Percentiles rank a stretch among this genome's conserved stretches.
These are phyloP conservation scores for Backusella parvicylindrica DNA, from an alignment of 192 early-diverging fungal genomes.

Conservation along the genomic window DNA sequence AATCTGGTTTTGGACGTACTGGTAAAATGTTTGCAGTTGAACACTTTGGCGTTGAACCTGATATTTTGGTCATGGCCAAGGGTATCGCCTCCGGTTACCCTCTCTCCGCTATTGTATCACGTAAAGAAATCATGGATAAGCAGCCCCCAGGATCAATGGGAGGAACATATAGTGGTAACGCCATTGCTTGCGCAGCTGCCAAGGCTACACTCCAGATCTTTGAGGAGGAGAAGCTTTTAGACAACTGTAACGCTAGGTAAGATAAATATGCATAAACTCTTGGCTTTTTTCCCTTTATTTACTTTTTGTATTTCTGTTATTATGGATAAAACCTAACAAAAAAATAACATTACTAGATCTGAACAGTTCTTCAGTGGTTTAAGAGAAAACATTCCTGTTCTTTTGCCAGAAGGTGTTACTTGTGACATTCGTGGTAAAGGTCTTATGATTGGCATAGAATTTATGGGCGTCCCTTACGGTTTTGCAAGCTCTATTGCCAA, in stretches of 20 bases:
- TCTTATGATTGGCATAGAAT: slow-evolving; percentile 45
- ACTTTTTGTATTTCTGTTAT: background rate
- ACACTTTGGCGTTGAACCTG: slow-evolving; percentile 33
- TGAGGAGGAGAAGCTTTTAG: slow-evolving; percentile 38
- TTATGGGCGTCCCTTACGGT: slow-evolving; percentile 30
- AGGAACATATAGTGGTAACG: slow-evolving; percentile 41
- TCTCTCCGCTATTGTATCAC: slow-evolving; percentile 36
- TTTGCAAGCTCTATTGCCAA: slow-evolving; percentile 25
- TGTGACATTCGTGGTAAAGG: slow-evolving; percentile 42
- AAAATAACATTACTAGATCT: slow-evolving; percentile 21
- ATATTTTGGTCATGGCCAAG: slow-evolving; percentile 47
- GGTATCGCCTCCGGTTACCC: slow-evolving; percentile 45
- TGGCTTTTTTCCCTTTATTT: background rate
- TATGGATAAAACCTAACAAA: background rate
- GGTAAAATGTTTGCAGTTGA: slow-evolving; percentile 47
- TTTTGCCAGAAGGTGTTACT: slow-evolving; percentile 27
- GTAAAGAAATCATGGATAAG: slow-evolving; percentile 38
- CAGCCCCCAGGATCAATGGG: slow-evolving; percentile 45
- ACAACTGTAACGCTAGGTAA: slow-evolving; percentile 35
- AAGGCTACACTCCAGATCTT: slow-evolving; percentile 42
- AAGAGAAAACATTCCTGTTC: slow-evolving; percentile 16
- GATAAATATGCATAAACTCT: background rate
- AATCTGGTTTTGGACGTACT: slow-evolving; percentile 42
- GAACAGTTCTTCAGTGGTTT: slow-evolving; percentile 36
- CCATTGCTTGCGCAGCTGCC: slow-evolving; percentile 40